Evolutionary conservation across 345 rosid species (phyloP).

Genomic region (Hibiscus trionum): DNA sequence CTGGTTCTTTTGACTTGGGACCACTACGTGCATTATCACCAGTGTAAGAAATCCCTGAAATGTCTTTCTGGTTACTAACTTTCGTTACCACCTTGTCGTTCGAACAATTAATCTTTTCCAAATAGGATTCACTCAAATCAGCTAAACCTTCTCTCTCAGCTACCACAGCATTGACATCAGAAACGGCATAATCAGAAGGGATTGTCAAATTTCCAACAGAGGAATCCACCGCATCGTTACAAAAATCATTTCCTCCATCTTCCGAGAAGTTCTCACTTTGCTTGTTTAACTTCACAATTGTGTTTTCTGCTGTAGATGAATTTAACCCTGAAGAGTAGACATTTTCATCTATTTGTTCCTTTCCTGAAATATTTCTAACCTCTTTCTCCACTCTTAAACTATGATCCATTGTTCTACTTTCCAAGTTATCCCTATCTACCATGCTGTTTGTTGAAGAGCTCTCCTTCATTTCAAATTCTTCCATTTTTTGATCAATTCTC

Average conservation of each 20-base stretch:
- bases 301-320: neutral
- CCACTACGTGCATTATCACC: neutral
- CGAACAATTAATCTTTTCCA: neutral
- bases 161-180: constrained; percentile 2
- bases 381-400: neutral
- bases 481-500: neutral
- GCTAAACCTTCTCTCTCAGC: neutral
- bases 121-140: neutral
- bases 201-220: neutral
- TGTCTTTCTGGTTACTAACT: neutral
- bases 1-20: neutral
- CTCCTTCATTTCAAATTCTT: neutral
- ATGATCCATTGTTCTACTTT: neutral
- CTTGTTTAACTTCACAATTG: neutral
- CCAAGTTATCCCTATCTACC: neutral
- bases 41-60: neutral
- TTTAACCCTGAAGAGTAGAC: neutral
- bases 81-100: neutral
- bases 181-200: neutral
- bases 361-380: constrained; percentile 1
- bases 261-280: neutral
- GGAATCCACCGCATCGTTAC: neutral
- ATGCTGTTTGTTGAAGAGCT: neutral
- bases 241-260: neutral
- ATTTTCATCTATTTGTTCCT: neutral